These are phyloP conservation scores for Curvularia hawaiiensis DNA, from an alignment of 2,329 filamentous ascomycete genomes.

Conservation along the genomic window DNA sequence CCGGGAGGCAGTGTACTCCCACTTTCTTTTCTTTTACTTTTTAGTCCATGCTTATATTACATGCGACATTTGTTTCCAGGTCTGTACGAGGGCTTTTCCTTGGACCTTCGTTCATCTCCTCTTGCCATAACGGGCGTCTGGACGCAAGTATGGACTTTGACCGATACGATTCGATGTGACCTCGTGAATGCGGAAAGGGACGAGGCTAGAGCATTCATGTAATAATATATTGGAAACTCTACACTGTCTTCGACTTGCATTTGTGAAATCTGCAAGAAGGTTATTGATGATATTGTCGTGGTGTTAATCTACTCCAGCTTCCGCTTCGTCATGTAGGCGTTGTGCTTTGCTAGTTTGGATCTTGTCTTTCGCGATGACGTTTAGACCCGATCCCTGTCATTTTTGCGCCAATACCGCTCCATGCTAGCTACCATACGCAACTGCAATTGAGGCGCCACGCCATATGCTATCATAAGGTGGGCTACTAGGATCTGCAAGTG, in stretches of 20 bases:
- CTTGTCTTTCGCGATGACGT: neutral
- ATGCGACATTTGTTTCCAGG: slow-evolving; percentile 11
- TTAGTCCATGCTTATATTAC: slow-evolving; percentile 17
- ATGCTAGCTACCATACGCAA: neutral
- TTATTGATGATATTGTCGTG: neutral
- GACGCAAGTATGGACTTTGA: slow-evolving; percentile 23
- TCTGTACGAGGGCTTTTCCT: slow-evolving; percentile 8
- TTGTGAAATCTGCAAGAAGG: neutral
- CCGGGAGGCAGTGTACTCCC: slow-evolving; percentile 24
- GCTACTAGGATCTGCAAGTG: neutral
- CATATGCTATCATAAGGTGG: neutral
- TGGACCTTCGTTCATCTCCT: slow-evolving; percentile 12
- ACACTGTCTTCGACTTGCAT: neutral
- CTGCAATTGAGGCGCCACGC: neutral
- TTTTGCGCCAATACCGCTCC: neutral
- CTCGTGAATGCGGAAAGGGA: slow-evolving; percentile 13
- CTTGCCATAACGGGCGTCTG: slow-evolving; percentile 21
- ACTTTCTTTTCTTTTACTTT: slow-evolving; percentile 13
- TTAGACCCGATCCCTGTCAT: neutral
- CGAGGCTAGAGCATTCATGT: slow-evolving; percentile 12
- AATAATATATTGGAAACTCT: slow-evolving; percentile 25
- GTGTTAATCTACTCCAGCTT: neutral
- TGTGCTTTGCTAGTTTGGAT: neutral
- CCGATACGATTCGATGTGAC: slow-evolving; percentile 19
- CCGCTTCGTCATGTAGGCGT: too few relatives aligned